Base-by-base conservation (phyloP, 257 asterid genomes). In the Jacaranda mimosifolia region DNA sequence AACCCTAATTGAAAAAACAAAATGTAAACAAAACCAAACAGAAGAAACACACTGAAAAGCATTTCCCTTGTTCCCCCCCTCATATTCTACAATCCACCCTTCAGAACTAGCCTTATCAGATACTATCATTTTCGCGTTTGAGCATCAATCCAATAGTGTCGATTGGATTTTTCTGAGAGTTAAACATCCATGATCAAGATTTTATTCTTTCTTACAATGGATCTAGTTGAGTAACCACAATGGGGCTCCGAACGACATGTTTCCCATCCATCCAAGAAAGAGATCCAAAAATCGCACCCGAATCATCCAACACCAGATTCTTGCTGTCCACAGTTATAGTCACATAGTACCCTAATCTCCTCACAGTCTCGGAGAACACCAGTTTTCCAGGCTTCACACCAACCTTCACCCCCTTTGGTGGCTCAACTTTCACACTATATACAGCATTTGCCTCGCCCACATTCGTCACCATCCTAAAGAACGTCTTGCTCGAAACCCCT, bases 211-310 rank as follows among this genome's bases (percentile, higher is more conserved):
- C 64, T 83, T 86, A 95, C 97, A 92, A 83, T 7, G 97, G 96
- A n/a, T 86, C 91, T 1, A 92, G 77, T 75, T 90, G 92, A 48
- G 98, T 85, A 7, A 95, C 94, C 65, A 93, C 93, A 36, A 95
- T 87, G 74, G 97, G 93, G 91, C 98, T 93, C 79, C 97, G 86
- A 58, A 96, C 98, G 51, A 85, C 90, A 52, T 88, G 99, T 80
- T 87, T 90, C 81, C 98, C 99, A 53, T 93, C 98, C 62, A 26
- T 69, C 99, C 98, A 96, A 38, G 92, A 83, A 42, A 96, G 86
- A 19, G 97, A 90, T 15, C 99, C 99, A 40, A 86, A 93, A 7
- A 85, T 91, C 7, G 97, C 97, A 70, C 98, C 98, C 36, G 95
- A 87, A 77, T 85, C 90, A 63, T 77, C 97, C 89, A 91, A 73